phyloP scores from a whole-genome alignment of 164 flowering plant species.

The Kalanchoe fedtschenkoi region DNA sequence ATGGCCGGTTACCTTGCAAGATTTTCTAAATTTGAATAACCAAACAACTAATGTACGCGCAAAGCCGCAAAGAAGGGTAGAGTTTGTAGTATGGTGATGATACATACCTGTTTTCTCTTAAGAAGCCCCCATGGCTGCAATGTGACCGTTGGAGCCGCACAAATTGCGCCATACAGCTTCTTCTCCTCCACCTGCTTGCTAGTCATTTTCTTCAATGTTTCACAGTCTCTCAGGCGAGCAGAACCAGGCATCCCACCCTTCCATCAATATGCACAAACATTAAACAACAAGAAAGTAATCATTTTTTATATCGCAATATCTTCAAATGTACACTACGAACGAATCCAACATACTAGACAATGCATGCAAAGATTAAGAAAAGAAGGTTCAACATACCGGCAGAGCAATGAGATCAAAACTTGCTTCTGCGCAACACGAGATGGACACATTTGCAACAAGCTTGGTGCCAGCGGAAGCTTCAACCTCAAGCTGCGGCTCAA shows the following conservation, averaged over 20 bases:
- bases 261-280: not conserved
- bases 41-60: not conserved
- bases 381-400: conserved; percentile 80
- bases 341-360: not conserved
- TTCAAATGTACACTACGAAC: not conserved
- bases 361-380: not conserved
- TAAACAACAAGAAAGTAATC: not conserved
- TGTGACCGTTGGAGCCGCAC: conserved; percentile 92
- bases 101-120: conserved; percentile 51
- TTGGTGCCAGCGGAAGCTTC: conserved; percentile 62
- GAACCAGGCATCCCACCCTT: conserved; percentile 99
- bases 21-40: conserved; percentile 21
- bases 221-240: conserved; percentile 66
- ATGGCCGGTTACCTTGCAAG: conserved; percentile 73
- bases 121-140: conserved; percentile 89
- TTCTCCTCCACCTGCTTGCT: conserved; percentile 80
- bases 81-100: not conserved
- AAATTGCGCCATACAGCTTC: conserved; percentile 80
- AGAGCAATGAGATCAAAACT: conserved; percentile 71
- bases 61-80: not conserved
- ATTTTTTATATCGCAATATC: not conserved
- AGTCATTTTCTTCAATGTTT: conserved; percentile 48
- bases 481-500: conserved; percentile 65
- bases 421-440: conserved; percentile 42
- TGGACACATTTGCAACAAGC: conserved; percentile 63